phyloP scores from a whole-genome alignment of 2,329 filamentous ascomycete species.

The Pseudogymnoascus sp. region DNA sequence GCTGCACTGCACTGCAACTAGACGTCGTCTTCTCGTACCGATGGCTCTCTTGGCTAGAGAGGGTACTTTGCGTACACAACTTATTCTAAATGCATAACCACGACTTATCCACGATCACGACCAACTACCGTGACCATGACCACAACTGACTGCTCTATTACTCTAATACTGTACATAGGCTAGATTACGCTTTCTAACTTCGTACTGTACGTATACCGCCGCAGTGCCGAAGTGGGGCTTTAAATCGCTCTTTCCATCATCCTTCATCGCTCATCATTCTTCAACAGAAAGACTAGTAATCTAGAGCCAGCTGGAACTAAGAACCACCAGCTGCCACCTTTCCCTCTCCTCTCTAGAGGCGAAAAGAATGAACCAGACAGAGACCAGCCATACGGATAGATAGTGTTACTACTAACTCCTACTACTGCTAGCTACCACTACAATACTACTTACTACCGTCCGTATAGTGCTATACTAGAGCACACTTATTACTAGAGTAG shows the following conservation, averaged over 20 bases:
- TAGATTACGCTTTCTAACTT: too few relatives aligned
- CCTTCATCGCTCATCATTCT: neutral
- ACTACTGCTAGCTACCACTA: neutral
- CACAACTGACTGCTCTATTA: neutral
- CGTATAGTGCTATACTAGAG: neutral
- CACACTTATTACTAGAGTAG: neutral
- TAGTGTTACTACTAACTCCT: neutral
- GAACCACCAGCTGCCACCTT: too few relatives aligned
- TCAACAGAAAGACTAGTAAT: neutral
- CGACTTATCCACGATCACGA: neutral
- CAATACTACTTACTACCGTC: neutral
- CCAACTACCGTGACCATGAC: too few relatives aligned
- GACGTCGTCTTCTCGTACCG: neutral
- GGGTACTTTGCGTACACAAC: neutral
- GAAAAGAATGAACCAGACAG: too few relatives aligned
- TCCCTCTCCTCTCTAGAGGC: too few relatives aligned
- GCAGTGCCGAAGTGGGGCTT: neutral
- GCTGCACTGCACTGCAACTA: neutral
- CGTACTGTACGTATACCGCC: neutral
- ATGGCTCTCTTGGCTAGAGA: neutral
- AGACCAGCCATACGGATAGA: neutral
- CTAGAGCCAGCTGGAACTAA: too few relatives aligned
- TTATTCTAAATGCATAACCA: neutral
- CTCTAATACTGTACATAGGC: neutral
- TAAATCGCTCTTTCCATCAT: neutral